Conservation (phyloP, 495 filamentous ascomycete species). For the Aspergillus bertholletiae region DNA sequence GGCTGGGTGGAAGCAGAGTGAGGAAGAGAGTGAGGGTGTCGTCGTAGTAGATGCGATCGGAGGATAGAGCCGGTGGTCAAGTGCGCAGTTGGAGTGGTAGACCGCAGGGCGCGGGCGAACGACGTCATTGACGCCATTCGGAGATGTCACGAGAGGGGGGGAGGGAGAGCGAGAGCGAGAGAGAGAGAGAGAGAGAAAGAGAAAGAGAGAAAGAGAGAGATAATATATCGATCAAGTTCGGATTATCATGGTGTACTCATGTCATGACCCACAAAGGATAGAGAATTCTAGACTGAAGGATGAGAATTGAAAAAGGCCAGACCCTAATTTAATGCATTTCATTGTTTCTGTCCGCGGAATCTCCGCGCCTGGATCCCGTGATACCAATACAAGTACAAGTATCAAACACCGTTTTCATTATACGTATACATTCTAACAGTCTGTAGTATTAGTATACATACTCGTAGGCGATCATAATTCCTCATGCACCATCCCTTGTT, state of each 20-base stretch:
- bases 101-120: constrained; percentile 25
- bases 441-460: no score
- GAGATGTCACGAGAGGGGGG: background rate
- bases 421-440: no score
- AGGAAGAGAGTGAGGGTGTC: background rate
- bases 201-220: background rate
- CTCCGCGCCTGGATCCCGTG: background rate
- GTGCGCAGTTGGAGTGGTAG: constrained; percentile 5
- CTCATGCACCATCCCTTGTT: background rate
- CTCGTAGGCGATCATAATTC: background rate
- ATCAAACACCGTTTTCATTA: no score
- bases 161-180: no score
- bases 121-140: constrained; percentile 27
- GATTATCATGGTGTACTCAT: no score
- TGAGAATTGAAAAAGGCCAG: no score
- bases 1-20: constrained; percentile 10
- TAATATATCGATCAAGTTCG: no score
- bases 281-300: no score
- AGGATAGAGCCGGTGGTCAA: constrained; percentile 6
- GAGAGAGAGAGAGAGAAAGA: background rate
- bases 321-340: no score
- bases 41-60: constrained; percentile 7
- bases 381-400: background rate
- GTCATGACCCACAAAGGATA: no score
- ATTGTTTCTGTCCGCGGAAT: constrained; percentile 1